A percentile compares a stretch with the other conserved stretches of the same genome.
Conservation (phyloP, 2,329 filamentous ascomycete genomes). For the Arachnomyces sp. region DNA sequence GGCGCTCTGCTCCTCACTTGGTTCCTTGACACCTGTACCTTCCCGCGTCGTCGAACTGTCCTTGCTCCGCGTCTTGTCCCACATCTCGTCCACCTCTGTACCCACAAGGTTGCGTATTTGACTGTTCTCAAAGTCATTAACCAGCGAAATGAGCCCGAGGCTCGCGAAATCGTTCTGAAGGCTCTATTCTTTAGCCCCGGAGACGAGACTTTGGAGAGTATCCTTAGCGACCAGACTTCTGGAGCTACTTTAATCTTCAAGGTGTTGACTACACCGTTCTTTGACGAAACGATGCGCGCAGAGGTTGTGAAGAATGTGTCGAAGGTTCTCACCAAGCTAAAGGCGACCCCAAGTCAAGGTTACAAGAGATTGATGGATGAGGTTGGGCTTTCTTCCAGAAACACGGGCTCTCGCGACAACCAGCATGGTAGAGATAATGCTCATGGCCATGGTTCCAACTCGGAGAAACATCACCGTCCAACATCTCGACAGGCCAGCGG, state of each 20-base stretch:
- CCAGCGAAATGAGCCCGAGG: slow-evolving; percentile 88
- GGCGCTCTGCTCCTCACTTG: slow-evolving; percentile 89
- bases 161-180: slow-evolving; percentile 78
- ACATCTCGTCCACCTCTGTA: slow-evolving; percentile 89
- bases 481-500: slow-evolving; percentile 32
- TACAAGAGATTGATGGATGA: slow-evolving; percentile 99
- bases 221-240: slow-evolving; percentile 82
- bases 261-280: slow-evolving; percentile 92
- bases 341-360: slow-evolving; percentile 86
- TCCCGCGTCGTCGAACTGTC: slow-evolving; percentile 82
- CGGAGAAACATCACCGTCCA: slow-evolving; percentile 36
- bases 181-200: slow-evolving; percentile 87
- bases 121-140: slow-evolving; percentile 98
- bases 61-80: slow-evolving; percentile 86
- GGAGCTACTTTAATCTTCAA: slow-evolving; percentile 97
- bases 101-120: slow-evolving; percentile 95
- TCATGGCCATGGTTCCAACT: slow-evolving; percentile 23
- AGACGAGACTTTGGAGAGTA: slow-evolving; percentile 79
- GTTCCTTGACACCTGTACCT: slow-evolving; percentile 97
- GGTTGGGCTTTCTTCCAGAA: slow-evolving; percentile 66
- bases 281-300: slow-evolving; percentile 79
- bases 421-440: slow-evolving; percentile 31
- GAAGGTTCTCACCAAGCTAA: slow-evolving; percentile 77
- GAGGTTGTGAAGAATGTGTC: slow-evolving; percentile 91
- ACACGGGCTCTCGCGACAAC: slow-evolving; percentile 28